Evolutionary conservation across 768 basidiomycete species (phyloP).

Genomic region (Hygrocybe punicea): DNA sequence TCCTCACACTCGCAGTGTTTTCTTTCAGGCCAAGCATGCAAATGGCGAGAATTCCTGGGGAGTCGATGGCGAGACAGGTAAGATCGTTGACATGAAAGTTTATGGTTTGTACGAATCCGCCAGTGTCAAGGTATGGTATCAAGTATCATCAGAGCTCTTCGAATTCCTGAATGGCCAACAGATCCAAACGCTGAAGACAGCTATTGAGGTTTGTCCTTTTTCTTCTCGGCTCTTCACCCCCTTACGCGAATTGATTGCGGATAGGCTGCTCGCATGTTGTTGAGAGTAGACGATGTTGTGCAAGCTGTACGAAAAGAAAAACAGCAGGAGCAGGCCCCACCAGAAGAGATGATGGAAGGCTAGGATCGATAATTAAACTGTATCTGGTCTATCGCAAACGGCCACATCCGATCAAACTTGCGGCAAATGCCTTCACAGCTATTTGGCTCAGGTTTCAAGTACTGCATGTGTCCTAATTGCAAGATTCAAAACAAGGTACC

Average conservation of each 20-base stretch:
- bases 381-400: no score
- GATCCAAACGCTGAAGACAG: constrained; percentile 96
- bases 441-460: no score
- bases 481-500: no score
- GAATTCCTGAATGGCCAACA: constrained; percentile 20
- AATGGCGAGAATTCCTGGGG: constrained; percentile 90
- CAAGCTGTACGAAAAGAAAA: constrained; percentile 78
- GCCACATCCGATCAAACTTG: no score
- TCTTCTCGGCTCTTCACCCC: not conserved
- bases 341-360: constrained; percentile 55
- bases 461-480: no score
- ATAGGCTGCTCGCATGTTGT: constrained; percentile 82
- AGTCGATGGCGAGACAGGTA: constrained; percentile 93
- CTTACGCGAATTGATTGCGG: not conserved
- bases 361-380: not conserved
- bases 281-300: constrained; percentile 93
- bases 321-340: constrained; percentile 51
- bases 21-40: constrained; percentile 83
- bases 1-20: constrained; percentile 2
- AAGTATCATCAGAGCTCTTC: not conserved
- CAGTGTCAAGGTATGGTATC: constrained; percentile 75
- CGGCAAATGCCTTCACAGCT: no score
- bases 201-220: constrained; percentile 65
- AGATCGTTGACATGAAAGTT: constrained; percentile 91
- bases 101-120: constrained; percentile 95